Conservation (phyloP, 129 eudicot species). For the Pittosporum tobira region DNA sequence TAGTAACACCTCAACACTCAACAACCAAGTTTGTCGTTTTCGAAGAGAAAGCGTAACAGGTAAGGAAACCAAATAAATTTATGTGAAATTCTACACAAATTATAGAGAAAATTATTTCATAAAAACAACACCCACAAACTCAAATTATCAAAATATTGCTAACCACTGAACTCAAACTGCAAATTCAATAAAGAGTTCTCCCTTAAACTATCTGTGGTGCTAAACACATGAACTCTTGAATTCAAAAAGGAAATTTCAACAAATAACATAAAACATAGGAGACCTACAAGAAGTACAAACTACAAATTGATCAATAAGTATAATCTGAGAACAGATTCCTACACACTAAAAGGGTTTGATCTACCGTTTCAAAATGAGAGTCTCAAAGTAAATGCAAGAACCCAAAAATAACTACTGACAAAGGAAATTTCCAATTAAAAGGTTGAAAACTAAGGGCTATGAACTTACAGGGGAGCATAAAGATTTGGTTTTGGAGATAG, state of each 20-base stretch:
- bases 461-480: slow-evolving; percentile 1
- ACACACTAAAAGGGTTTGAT: slow-evolving; percentile 10
- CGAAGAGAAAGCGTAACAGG: neutral
- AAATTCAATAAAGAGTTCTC: neutral
- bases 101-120: neutral
- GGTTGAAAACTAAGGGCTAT: neutral
- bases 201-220: neutral
- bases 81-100: slow-evolving; percentile 13
- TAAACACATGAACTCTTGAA: slow-evolving; percentile 4
- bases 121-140: slow-evolving; percentile 8
- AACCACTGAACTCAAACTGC: neutral
- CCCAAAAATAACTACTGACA: neutral
- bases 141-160: neutral
- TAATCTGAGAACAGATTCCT: neutral
- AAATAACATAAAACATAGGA: slow-evolving; percentile 3
- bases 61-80: neutral
- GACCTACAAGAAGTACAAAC: neutral
- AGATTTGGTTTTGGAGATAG: slow-evolving; percentile 30
- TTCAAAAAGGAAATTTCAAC: neutral
- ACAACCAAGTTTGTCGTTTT: slow-evolving; percentile 4
- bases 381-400: slow-evolving; percentile 2
- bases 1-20: slow-evolving; percentile 5
- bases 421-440: slow-evolving; percentile 15
- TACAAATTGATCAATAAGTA: neutral
- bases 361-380: slow-evolving; percentile 12